A percentile compares a stretch with the other conserved stretches of the same genome.
Evolutionary conservation across 2,329 filamentous ascomycete genomes (phyloP).

Genomic region (Alternaria postmessia): DNA sequence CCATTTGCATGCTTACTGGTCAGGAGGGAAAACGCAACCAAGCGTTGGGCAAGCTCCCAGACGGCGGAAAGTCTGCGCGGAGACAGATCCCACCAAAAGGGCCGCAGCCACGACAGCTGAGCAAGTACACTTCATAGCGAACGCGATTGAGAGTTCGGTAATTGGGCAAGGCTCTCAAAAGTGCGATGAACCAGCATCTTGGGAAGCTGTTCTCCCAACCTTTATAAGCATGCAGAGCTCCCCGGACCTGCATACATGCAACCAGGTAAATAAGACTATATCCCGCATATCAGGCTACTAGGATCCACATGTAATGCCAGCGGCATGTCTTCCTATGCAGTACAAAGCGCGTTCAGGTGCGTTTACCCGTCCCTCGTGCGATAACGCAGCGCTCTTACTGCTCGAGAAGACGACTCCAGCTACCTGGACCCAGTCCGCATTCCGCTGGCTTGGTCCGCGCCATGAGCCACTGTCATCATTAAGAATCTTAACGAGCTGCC

Average conservation of each 20-base stretch:
- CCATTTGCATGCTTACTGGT: conserved; percentile 56
- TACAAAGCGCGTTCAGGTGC: conserved; percentile 17
- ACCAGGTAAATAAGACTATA: conserved; percentile 11
- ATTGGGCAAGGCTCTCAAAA: conserved; percentile 24
- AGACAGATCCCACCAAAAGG: conserved; percentile 38
- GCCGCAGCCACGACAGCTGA: conserved; percentile 39
- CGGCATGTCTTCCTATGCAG: conserved; percentile 20
- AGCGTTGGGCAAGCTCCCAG: conserved; percentile 64
- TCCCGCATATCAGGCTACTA: conserved; percentile 14
- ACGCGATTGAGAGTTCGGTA: conserved; percentile 22
- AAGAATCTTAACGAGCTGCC: conserved; percentile 34
- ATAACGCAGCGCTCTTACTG: conserved; percentile 42
- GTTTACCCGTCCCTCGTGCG: conserved; percentile 39
- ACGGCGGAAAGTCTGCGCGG: conserved; percentile 64
- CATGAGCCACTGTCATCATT: conserved; percentile 32
- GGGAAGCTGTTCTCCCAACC: conserved; percentile 24
- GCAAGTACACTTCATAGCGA: conserved; percentile 43
- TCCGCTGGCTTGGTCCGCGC: conserved; percentile 30
- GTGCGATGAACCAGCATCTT: conserved; percentile 28
- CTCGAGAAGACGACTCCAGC: conserved; percentile 31
- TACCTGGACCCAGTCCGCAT: conserved; percentile 27
- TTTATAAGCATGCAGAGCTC: conserved; percentile 43
- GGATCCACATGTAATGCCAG: conserved; percentile 24
- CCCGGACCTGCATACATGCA: conserved; percentile 33
- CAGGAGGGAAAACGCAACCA: conserved; percentile 65